A percentile compares a stretch with the other conserved stretches of the same genome.
Evolutionary conservation across 305 asterid genomes (phyloP).

Genomic region (Lippia alba): DNA sequence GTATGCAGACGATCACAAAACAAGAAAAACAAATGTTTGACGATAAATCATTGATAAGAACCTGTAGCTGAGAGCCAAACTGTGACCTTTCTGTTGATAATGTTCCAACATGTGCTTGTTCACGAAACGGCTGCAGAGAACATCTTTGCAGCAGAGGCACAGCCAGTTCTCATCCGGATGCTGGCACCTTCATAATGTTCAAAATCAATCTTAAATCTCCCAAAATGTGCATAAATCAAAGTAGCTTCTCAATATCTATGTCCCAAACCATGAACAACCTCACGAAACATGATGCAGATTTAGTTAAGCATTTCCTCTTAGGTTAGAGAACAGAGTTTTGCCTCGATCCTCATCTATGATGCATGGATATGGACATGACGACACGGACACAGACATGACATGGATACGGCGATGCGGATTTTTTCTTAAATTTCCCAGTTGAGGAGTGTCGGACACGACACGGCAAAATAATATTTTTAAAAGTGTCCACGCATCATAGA

Average conservation of each 20-base stretch:
- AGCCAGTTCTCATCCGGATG: constrained; percentile 84
- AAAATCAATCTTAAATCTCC: neutral
- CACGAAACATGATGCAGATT: neutral
- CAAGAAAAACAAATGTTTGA: neutral
- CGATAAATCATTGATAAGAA: neutral
- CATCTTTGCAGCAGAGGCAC: constrained; percentile 84
- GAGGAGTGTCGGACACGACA: no score
- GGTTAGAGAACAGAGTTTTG: neutral
- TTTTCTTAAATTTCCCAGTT: no score
- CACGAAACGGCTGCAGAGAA: constrained; percentile 86
- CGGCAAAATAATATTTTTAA: no score
- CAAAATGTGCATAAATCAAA: neutral
- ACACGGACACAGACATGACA: no score
- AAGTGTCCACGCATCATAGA: no score
- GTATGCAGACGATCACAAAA: neutral
- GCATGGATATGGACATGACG: no score
- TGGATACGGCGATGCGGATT: no score
- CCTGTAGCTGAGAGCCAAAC: constrained; percentile 84
- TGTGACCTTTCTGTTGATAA: constrained; percentile 54
- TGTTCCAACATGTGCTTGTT: constrained; percentile 95
- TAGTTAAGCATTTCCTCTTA: no score
- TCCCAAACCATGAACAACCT: constrained; percentile 6
- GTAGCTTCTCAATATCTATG: neutral
- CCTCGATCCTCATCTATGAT: neutral
- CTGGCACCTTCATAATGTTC: constrained; percentile 57